Percentiles rank a stretch among this genome's conserved stretches.
Conservation (phyloP, 148 eudicot genomes). For the Vaccinium darrowii region DNA sequence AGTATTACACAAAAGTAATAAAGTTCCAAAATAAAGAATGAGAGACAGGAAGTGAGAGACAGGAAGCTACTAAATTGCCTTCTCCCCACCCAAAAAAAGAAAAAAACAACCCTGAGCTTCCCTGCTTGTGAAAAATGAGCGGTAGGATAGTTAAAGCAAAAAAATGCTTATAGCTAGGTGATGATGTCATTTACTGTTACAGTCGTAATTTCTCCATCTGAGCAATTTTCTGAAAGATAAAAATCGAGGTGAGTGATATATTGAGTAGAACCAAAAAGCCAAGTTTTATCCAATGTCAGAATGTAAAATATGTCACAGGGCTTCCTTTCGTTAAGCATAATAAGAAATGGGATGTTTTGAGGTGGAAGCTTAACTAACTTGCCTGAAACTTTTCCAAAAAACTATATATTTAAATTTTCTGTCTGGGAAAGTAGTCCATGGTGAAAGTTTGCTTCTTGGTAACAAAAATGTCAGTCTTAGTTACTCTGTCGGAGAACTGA, state of each 20-base stretch:
- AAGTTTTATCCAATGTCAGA: background rate
- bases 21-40: background rate
- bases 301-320: background rate
- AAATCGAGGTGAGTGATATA: background rate
- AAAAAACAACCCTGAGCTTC: background rate
- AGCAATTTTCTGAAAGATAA: background rate
- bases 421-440: background rate
- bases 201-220: background rate
- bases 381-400: background rate
- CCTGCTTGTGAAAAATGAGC: background rate
- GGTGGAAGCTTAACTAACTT: conserved; percentile 1
- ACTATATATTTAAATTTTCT: background rate
- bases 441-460: conserved; percentile 6
- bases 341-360: background rate
- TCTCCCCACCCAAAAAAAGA: background rate
- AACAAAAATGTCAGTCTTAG: background rate
- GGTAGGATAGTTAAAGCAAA: background rate
- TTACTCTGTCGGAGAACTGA: background rate
- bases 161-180: background rate
- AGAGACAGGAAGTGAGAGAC: background rate
- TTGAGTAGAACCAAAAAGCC: background rate
- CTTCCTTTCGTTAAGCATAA: background rate
- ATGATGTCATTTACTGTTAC: background rate
- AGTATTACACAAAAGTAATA: background rate
- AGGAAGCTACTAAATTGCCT: conserved; percentile 1